Conservation (phyloP, 805 yeast species). For the Candida taoyuanica region DNA sequence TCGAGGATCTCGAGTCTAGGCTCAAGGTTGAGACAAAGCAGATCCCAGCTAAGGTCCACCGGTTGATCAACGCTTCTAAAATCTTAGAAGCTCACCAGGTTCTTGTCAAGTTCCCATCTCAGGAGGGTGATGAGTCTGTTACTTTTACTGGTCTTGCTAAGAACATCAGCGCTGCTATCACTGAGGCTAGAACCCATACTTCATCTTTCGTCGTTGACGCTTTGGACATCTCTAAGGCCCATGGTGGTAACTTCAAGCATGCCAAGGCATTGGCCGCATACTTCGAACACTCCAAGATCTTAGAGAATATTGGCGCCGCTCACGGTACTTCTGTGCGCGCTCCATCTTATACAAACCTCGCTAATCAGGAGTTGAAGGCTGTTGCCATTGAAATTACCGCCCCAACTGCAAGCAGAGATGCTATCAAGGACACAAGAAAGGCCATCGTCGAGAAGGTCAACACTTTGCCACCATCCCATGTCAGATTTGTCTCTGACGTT, state of each 20-base stretch:
- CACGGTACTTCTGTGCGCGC: constrained; percentile 42
- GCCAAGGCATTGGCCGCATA: constrained; percentile 71
- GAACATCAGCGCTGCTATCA: constrained; percentile 57
- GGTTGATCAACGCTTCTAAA: constrained; percentile 54
- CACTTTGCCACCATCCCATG: constrained; percentile 60
- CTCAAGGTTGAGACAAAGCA: constrained; percentile 51
- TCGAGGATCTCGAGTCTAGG: constrained; percentile 40
- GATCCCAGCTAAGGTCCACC: constrained; percentile 67
- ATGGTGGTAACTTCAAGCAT: constrained; percentile 71
- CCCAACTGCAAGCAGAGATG: constrained; percentile 39
- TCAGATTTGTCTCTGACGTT: constrained; percentile 56
- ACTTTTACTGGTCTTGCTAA: constrained; percentile 60
- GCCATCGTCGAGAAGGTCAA: constrained; percentile 72
- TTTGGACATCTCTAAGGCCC: constrained; percentile 85
- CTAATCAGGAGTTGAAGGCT: constrained; percentile 33
- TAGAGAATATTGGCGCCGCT: constrained; percentile 37
- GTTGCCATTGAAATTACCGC: constrained; percentile 65
- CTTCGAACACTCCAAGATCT: constrained; percentile 48
- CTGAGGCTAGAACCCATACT: constrained; percentile 55
- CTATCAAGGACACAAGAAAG: constrained; percentile 61
- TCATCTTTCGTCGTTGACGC: constrained; percentile 56
- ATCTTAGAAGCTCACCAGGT: constrained; percentile 54
- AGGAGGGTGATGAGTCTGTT: constrained; percentile 43
- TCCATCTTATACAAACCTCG: constrained; percentile 44
- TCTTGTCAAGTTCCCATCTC: constrained; percentile 48